Evolutionary conservation across 768 basidiomycete genomes (phyloP).

Genomic region (Tricholoma terreum): DNA sequence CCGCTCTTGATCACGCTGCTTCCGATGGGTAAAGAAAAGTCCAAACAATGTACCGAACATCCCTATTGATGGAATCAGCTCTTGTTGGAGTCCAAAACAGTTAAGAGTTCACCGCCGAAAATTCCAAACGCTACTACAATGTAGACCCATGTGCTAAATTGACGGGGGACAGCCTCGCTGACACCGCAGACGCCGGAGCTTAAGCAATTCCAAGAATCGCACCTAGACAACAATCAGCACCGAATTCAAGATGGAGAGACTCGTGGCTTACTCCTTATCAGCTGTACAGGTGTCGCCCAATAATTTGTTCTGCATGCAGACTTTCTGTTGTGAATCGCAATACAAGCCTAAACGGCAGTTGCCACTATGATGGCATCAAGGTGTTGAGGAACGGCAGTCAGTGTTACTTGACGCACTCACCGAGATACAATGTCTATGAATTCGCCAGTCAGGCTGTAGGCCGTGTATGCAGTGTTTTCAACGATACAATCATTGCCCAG

Average conservation of each 20-base stretch:
- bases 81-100: not conserved
- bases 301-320: slow-evolving; percentile 58
- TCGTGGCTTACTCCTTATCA: slow-evolving; percentile 45
- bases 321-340: slow-evolving; percentile 59
- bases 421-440: slow-evolving; percentile 81
- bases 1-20: slow-evolving; percentile 70
- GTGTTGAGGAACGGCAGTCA: not conserved
- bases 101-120: slow-evolving; percentile 54
- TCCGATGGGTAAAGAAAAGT: slow-evolving; percentile 68
- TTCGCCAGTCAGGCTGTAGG: slow-evolving; percentile 56
- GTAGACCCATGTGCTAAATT: slow-evolving; percentile 70
- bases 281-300: slow-evolving; percentile 57
- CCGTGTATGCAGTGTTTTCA: slow-evolving; percentile 80
- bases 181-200: slow-evolving; percentile 58
- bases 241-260: not conserved
- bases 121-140: slow-evolving; percentile 68
- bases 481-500: slow-evolving; percentile 58
- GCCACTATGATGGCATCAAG: slow-evolving; percentile 38
- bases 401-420: slow-evolving; percentile 33
- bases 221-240: slow-evolving; percentile 40
- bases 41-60: slow-evolving; percentile 69
- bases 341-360: slow-evolving; percentile 75
- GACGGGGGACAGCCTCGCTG: slow-evolving; percentile 55
- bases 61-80: slow-evolving; percentile 38
- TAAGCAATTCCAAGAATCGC: slow-evolving; percentile 73